phyloP scores from a whole-genome alignment of 1,284 basidiomycete species.

The Flammula alnicola region DNA sequence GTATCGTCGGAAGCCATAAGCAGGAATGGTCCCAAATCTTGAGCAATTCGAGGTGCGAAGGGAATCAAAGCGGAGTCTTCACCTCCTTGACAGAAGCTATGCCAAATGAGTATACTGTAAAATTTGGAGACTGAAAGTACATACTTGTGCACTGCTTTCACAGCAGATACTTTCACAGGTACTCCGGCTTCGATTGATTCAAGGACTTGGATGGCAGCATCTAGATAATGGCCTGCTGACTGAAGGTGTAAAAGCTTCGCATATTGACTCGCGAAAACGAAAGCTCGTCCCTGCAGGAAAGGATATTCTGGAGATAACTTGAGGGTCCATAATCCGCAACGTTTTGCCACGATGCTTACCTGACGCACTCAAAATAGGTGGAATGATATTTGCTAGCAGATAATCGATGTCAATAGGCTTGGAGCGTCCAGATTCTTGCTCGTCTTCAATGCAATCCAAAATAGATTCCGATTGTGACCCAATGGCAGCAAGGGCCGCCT shows the following conservation, averaged over 20 bases:
- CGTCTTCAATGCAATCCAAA: conserved; percentile 77
- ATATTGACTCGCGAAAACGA: conserved; percentile 94
- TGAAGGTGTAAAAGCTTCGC: conserved; percentile 73
- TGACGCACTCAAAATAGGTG: conserved; percentile 70
- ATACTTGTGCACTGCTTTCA: conserved; percentile 90
- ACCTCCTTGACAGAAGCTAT: conserved; percentile 71
- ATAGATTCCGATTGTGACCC: conserved; percentile 84
- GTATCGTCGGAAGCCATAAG: conserved; percentile 85
- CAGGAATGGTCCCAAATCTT: conserved; percentile 85
- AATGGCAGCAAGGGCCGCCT: conserved; percentile 84
- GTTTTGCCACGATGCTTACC: conserved; percentile 41
- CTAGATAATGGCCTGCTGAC: conserved; percentile 83
- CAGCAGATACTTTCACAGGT: conserved; percentile 92
- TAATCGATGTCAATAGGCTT: conserved; percentile 79
- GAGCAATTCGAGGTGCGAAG: conserved; percentile 78
- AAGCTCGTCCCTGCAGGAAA: conserved; percentile 93
- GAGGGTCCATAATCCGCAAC: conserved; percentile 2
- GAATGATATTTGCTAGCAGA: conserved; percentile 80
- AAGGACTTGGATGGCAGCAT: conserved; percentile 86
- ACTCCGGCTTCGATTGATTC: conserved; percentile 72
- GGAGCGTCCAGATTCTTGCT: conserved; percentile 61
- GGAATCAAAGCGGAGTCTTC: conserved; percentile 63
- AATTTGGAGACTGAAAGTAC: conserved; percentile 23
- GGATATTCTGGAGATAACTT: conserved; percentile 62
- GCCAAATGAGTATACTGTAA: conserved; percentile 10